Percentiles rank a stretch among this genome's conserved stretches.
These are phyloP conservation scores for Syzygium aromaticum DNA, from an alignment of 345 rosid genomes.

Conservation along the genomic window DNA sequence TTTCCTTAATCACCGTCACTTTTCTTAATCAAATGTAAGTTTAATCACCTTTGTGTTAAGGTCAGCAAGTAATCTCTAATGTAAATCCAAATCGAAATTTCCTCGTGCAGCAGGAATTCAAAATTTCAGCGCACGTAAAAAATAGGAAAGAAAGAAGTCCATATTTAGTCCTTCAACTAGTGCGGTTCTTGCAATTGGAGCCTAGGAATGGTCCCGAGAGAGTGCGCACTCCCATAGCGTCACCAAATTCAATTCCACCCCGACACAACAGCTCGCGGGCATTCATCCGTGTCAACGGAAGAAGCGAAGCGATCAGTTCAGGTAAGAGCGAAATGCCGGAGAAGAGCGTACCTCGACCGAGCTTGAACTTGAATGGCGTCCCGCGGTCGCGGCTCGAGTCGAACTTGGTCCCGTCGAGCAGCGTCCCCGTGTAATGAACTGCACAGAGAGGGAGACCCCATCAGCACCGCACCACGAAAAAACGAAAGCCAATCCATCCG, in stretches of 20 bases:
- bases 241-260: background rate
- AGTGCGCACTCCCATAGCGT: background rate
- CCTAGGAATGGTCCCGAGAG: background rate
- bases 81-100: background rate
- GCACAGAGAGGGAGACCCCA: background rate
- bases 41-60: background rate
- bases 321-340: background rate
- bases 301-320: background rate
- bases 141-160: background rate
- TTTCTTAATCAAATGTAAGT: background rate
- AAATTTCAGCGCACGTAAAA: background rate
- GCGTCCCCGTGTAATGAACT: constrained; percentile 75
- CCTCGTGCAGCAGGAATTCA: background rate
- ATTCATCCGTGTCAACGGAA: background rate
- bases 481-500: too few species aligned
- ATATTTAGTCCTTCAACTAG: background rate
- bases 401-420: constrained; percentile 83
- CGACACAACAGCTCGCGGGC: background rate
- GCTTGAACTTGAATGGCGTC: constrained; percentile 83
- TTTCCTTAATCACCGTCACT: background rate
- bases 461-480: background rate
- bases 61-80: background rate
- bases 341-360: constrained; percentile 63
- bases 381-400: constrained; percentile 90
- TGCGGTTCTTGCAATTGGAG: background rate